Evolutionary conservation across 2,329 filamentous ascomycete genomes (phyloP).

Genomic region (Metarhizium sp.): DNA sequence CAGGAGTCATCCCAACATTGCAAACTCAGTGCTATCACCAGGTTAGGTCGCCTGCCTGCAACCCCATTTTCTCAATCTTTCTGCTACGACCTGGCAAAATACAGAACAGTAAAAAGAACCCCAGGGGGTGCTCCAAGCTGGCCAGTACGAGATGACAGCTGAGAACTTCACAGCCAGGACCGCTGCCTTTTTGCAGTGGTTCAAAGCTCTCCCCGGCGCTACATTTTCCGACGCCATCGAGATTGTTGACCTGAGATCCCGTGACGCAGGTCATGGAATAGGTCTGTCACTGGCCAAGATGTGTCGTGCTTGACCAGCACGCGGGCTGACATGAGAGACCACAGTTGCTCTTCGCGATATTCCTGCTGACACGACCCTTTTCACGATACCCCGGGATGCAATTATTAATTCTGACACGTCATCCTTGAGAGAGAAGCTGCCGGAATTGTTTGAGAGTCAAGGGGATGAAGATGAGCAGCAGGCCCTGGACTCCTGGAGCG

Average conservation of each 20-base stretch:
- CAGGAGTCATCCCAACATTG: too few species aligned
- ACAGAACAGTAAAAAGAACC: too few species aligned
- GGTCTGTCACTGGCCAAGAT: conserved; percentile 24
- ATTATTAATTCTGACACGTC: conserved; percentile 71
- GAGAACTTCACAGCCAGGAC: conserved; percentile 33
- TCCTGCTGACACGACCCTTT: conserved; percentile 64
- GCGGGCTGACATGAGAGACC: not conserved
- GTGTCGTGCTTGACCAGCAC: not conserved
- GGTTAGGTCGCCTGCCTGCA: too few species aligned
- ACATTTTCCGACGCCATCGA: conserved; percentile 43
- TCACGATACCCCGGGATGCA: conserved; percentile 63
- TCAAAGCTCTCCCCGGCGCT: conserved; percentile 39
- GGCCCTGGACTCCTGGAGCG: conserved; percentile 44
- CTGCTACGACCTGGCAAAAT: too few species aligned
- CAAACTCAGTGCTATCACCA: too few species aligned
- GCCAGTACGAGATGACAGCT: conserved; percentile 1
- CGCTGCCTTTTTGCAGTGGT: conserved; percentile 42
- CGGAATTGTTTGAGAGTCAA: conserved; percentile 39
- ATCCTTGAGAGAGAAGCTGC: conserved; percentile 48
- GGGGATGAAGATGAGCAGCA: conserved; percentile 23
- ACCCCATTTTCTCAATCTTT: too few species aligned
- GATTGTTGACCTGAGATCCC: conserved; percentile 41
- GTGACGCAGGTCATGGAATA: conserved; percentile 45
- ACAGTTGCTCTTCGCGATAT: conserved; percentile 65
- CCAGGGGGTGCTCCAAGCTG: not conserved